A percentile compares a stretch with the other conserved stretches of the same genome.
These are phyloP conservation scores for Dissophora ornata DNA, from an alignment of 192 early-diverging fungal genomes.

Conservation along the genomic window DNA sequence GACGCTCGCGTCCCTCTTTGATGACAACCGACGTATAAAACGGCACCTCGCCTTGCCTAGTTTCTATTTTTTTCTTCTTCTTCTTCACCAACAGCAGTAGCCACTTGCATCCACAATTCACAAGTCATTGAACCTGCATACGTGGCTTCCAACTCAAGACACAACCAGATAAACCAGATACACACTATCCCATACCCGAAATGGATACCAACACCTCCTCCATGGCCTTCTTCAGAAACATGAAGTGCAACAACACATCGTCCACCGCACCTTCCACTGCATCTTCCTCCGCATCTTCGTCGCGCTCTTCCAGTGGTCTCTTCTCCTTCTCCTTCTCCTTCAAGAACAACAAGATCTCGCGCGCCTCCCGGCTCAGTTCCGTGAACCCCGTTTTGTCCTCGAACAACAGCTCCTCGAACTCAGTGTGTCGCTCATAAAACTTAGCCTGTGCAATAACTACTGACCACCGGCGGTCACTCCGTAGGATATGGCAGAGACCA, in stretches of 20 bases:
- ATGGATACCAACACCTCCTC: constrained; percentile 53
- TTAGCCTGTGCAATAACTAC: background rate
- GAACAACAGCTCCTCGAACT: constrained; percentile 28
- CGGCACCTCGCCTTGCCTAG: too few relatives aligned
- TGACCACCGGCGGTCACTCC: too few relatives aligned
- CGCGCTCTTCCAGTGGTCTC: background rate
- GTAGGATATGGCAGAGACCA: too few relatives aligned
- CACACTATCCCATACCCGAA: too few relatives aligned
- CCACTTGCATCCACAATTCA: too few relatives aligned
- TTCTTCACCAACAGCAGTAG: background rate
- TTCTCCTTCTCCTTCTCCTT: too few relatives aligned
- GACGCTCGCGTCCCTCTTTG: too few relatives aligned
- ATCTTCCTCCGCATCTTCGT: background rate
- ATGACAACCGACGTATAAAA: too few relatives aligned
- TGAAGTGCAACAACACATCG: constrained; percentile 54
- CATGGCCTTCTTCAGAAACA: constrained; percentile 52
- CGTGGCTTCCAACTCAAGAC: background rate
- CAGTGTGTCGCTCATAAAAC: constrained; percentile 16
- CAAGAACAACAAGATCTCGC: constrained; percentile 29
- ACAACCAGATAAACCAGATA: background rate
- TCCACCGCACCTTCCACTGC: too few relatives aligned
- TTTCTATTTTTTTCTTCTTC: too few relatives aligned
- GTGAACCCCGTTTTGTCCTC: constrained; percentile 23
- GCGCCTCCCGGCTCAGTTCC: constrained; percentile 29
- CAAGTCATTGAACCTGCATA: too few relatives aligned